Percentiles rank a stretch among this genome's conserved stretches.
These are phyloP conservation scores for Hordeum pubiflorum DNA, from an alignment of 202 grass and related monocot genomes.

Conservation along the genomic window DNA sequence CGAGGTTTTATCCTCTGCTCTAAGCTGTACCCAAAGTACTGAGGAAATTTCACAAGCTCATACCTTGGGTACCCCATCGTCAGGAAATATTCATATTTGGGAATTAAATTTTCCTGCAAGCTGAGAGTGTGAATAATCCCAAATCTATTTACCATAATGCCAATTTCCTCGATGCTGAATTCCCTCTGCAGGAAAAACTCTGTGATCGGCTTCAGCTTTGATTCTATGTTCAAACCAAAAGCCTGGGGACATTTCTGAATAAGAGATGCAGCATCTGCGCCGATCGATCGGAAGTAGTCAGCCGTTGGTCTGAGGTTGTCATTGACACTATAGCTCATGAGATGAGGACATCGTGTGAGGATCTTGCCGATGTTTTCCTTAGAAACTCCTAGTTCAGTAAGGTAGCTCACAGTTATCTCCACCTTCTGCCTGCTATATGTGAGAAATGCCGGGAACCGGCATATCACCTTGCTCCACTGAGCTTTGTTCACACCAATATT, in stretches of 20 bases:
- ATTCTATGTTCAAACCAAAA: constrained; percentile 76
- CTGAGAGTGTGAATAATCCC: constrained; percentile 80
- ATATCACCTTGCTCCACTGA: constrained; percentile 83
- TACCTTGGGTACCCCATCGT: constrained; percentile 62
- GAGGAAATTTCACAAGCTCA: constrained; percentile 87
- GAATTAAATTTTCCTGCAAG: constrained; percentile 65
- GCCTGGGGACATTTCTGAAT: constrained; percentile 81
- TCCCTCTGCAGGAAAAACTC: constrained; percentile 65
- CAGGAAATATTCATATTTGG: constrained; percentile 84
- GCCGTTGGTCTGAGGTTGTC: constrained; percentile 77
- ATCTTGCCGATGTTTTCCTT: constrained; percentile 79
- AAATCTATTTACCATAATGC: constrained; percentile 73
- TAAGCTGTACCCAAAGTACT: constrained; percentile 85
- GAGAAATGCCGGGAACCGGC: constrained; percentile 62
- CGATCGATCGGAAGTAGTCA: constrained; percentile 69
- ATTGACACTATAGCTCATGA: constrained; percentile 70
- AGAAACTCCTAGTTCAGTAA: constrained; percentile 69
- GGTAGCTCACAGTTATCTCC: constrained; percentile 54
- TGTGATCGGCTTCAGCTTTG: constrained; percentile 73
- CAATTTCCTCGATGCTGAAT: constrained; percentile 56
- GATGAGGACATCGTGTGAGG: constrained; percentile 69
- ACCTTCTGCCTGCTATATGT: constrained; percentile 86
- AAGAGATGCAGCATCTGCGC: constrained; percentile 55
- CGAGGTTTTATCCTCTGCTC: constrained; percentile 67
- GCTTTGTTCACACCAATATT: constrained; percentile 65